phyloP scores from a whole-genome alignment of 345 rosid genomes.

The Lumnitzera littorea region DNA sequence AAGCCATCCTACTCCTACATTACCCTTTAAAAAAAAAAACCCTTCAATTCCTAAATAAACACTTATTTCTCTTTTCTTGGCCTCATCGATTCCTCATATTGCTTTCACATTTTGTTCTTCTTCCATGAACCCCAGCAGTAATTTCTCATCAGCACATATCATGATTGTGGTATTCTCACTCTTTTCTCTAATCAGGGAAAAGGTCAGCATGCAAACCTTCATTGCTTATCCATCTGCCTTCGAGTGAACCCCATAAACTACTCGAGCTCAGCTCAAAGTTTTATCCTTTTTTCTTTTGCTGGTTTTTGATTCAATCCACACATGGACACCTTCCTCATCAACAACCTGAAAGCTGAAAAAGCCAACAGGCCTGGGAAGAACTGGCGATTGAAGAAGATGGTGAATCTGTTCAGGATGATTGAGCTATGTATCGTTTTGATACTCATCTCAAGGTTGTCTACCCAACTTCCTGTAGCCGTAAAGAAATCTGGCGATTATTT shows the following conservation, averaged over 20 bases:
- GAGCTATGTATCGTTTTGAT: conserved; percentile 48
- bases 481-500: conserved; percentile 53
- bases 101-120: too few species aligned
- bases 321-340: conserved; percentile 56
- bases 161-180: conserved; percentile 16
- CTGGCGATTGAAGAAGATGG: conserved; percentile 29
- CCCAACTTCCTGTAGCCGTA: conserved; percentile 44
- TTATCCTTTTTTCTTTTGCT: too few species aligned
- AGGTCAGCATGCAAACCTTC: conserved; percentile 14
- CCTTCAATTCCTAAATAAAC: too few species aligned
- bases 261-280: too few species aligned
- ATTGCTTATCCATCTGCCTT: conserved; percentile 17
- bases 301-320: not conserved
- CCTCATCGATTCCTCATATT: too few species aligned
- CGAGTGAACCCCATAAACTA: conserved; percentile 17
- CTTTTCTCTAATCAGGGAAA: conserved; percentile 22
- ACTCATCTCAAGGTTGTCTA: conserved; percentile 49
- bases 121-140: too few species aligned
- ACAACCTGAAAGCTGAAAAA: conserved; percentile 45
- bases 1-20: conserved; percentile 2
- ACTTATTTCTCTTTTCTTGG: too few species aligned
- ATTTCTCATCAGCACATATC: not conserved
- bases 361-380: conserved; percentile 19
- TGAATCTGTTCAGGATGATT: conserved; percentile 45
- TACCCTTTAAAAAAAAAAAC: not conserved